phyloP scores from a whole-genome alignment of 2,329 filamentous ascomycete species.

The Cyanodermella asteris region DNA sequence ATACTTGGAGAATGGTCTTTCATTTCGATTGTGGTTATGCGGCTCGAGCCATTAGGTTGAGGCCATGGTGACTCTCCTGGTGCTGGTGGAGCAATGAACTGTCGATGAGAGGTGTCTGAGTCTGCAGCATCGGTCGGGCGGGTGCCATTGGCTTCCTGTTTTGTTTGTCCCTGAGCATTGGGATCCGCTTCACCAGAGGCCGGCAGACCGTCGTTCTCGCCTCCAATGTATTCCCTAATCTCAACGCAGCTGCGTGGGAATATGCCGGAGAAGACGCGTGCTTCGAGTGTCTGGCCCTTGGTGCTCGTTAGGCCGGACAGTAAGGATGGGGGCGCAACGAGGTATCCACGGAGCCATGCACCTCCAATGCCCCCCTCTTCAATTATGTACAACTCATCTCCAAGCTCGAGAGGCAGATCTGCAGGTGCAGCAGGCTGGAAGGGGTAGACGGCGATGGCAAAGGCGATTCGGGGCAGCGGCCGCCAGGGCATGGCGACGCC shows the following conservation, averaged over 20 bases:
- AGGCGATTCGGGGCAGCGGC: constrained; percentile 89
- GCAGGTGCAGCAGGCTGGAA: constrained; percentile 71
- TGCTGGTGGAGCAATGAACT: too few relatives aligned
- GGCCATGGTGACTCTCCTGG: constrained; percentile 4
- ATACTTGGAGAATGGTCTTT: neutral
- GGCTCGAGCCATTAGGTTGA: too few relatives aligned
- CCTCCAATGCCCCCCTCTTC: constrained; percentile 73
- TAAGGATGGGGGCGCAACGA: constrained; percentile 82
- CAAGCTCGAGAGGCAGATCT: constrained; percentile 89
- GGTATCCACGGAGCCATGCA: constrained; percentile 85
- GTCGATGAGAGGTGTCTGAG: too few relatives aligned
- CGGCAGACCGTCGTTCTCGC: too few relatives aligned
- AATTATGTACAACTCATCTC: constrained; percentile 96
- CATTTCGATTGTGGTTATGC: too few relatives aligned
- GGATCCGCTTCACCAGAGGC: constrained; percentile 4
- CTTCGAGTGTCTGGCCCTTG: constrained; percentile 82
- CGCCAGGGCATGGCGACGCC: constrained; percentile 61
- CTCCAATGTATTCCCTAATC: constrained; percentile 75
- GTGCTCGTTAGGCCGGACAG: constrained; percentile 76
- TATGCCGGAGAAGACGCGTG: constrained; percentile 93
- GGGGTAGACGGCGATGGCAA: constrained; percentile 88
- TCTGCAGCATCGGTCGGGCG: neutral
- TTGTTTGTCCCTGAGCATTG: constrained; percentile 11
- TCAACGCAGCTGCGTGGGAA: constrained; percentile 91
- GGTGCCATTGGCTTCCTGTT: constrained; percentile 15